These are phyloP conservation scores for Dissophora ornata DNA, from an alignment of 192 early-diverging fungal genomes.

Conservation along the genomic window DNA sequence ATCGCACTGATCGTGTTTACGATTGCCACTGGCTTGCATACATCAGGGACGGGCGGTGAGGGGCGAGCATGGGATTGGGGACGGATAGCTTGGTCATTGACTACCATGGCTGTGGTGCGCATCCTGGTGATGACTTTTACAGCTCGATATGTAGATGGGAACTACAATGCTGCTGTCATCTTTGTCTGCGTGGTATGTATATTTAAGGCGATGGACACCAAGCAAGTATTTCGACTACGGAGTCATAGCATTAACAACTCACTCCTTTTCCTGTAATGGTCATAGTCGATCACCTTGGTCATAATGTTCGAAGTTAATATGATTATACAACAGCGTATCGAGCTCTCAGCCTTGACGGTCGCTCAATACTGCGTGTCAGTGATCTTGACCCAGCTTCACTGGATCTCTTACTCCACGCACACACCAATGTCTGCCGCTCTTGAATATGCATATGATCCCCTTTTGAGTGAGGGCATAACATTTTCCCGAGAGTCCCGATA, in stretches of 20 bases:
- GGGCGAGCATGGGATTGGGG: slow-evolving; percentile 30
- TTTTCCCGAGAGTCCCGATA: slow-evolving; percentile 48
- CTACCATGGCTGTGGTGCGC: slow-evolving; percentile 16
- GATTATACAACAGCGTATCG: slow-evolving; percentile 32
- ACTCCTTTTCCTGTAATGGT: not conserved
- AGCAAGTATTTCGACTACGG: not conserved
- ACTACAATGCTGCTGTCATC: slow-evolving; percentile 41
- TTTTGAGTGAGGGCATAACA: slow-evolving; percentile 38
- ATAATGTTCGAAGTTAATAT: slow-evolving; percentile 46
- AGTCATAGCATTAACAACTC: too few relatives aligned
- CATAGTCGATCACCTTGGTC: slow-evolving; percentile 31
- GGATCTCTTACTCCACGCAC: slow-evolving; percentile 47
- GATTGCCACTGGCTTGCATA: not conserved
- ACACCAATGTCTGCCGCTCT: slow-evolving; percentile 52
- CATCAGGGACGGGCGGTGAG: not conserved
- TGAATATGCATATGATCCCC: slow-evolving; percentile 41
- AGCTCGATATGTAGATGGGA: slow-evolving; percentile 42
- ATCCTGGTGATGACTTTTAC: slow-evolving; percentile 28
- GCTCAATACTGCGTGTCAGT: slow-evolving; percentile 32
- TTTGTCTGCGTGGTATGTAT: slow-evolving; percentile 45
- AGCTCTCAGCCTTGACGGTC: slow-evolving; percentile 2
- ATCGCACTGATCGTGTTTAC: slow-evolving; percentile 18
- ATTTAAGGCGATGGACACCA: not conserved
- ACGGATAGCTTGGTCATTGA: slow-evolving; percentile 19
- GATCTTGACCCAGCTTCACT: slow-evolving; percentile 39